Evolutionary conservation across 106 monocot species (phyloP).

Genomic region (Dactylorhiza incarnata): DNA sequence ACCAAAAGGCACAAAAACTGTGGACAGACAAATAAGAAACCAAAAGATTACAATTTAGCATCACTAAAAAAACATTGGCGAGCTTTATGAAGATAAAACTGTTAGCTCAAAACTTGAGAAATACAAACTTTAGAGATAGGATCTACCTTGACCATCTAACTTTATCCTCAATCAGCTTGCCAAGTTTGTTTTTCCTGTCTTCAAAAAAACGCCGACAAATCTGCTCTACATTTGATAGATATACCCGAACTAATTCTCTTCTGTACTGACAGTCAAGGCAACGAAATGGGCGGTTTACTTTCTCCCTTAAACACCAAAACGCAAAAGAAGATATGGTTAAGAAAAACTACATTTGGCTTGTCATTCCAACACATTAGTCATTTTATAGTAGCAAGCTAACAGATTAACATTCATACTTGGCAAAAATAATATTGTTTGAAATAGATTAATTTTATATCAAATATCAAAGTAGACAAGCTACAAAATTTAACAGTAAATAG

Average conservation of each 20-base stretch:
- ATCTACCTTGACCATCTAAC: slow-evolving; percentile 77
- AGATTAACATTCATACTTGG: not conserved
- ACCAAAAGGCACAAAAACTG: slow-evolving; percentile 90
- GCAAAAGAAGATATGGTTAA: not conserved
- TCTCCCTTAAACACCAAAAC: slow-evolving; percentile 63
- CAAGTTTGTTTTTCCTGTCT: slow-evolving; percentile 68
- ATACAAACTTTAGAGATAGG: not conserved
- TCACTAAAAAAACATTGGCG: not conserved
- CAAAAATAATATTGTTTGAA: not conserved
- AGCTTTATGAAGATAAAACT: not conserved
- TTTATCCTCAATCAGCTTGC: slow-evolving; percentile 71
- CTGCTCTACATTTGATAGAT: slow-evolving; percentile 84
- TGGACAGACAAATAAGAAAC: not conserved
- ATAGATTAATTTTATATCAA: not conserved
- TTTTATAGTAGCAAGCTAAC: not conserved
- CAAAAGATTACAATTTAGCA: not conserved
- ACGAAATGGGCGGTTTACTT: slow-evolving; percentile 76
- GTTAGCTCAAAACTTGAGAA: not conserved
- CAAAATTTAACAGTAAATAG: not conserved
- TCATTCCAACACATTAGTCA: slow-evolving; percentile 3
- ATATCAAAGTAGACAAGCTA: not conserved
- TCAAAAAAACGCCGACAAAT: slow-evolving; percentile 79
- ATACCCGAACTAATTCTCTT: slow-evolving; percentile 81
- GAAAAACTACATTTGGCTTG: not conserved
- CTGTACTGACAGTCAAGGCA: slow-evolving; percentile 87